phyloP scores from a whole-genome alignment of 345 rosid genomes.

The Zanthoxylum bungeanum region DNA sequence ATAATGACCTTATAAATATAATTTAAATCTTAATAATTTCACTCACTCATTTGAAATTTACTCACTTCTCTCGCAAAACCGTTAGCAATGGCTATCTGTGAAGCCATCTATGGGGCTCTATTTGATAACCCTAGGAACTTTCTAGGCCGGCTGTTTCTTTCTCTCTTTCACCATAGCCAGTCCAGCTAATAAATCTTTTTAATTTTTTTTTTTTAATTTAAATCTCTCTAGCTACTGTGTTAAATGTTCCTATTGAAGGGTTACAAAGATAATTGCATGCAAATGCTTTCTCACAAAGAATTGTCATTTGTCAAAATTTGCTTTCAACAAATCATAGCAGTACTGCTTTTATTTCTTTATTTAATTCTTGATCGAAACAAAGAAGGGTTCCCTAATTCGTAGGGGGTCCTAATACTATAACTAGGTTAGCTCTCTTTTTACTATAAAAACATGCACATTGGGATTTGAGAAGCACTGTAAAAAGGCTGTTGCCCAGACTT shows the following conservation, averaged over 20 bases:
- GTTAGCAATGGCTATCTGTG: slow-evolving; percentile 34
- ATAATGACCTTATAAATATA: neutral
- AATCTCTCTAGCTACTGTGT: neutral
- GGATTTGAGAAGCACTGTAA: slow-evolving; percentile 24
- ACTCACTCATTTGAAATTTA: neutral
- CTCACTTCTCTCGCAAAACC: slow-evolving; percentile 38
- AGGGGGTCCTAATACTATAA: slow-evolving; percentile 23
- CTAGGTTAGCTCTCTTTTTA: slow-evolving; percentile 25
- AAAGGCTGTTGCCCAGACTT: slow-evolving; percentile 1
- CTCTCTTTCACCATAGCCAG: slow-evolving; percentile 29
- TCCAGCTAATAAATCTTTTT: slow-evolving; percentile 29
- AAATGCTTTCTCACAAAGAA: slow-evolving; percentile 13
- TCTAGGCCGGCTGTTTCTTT: slow-evolving; percentile 63
- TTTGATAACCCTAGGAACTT: slow-evolving; percentile 22
- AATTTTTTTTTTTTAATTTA: slow-evolving; percentile 15
- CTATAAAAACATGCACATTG: slow-evolving; percentile 25
- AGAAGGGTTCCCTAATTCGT: slow-evolving; percentile 11
- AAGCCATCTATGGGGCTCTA: neutral
- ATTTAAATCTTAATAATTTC: neutral
- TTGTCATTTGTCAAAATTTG: slow-evolving; percentile 15
- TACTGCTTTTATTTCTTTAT: neutral
- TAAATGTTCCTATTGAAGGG: slow-evolving; percentile 22
- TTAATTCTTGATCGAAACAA: neutral
- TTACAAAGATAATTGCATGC: slow-evolving; percentile 8
- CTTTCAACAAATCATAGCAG: slow-evolving; percentile 10